These are phyloP conservation scores for bread wheat (Triticum aestivum) DNA, from an alignment of 176 grass and related monocot species.

Conservation along the genomic window IWGSC_CS_RefSeq_v2.1 NC_057804.1:494163535-494164034, in stretches of 20 bases:
- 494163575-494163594: constrained; percentile 12
- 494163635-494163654: constrained; percentile 47
- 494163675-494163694: constrained; percentile 39
- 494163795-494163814: constrained; percentile 64
- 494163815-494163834: constrained; percentile 78
- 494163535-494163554: too few relatives aligned
- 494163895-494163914: constrained; percentile 18
- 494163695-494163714: constrained; percentile 48
- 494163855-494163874: background rate
- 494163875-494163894: background rate
- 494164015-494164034: constrained; percentile 4
- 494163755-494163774: constrained; percentile 75
- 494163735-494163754: constrained; percentile 80
- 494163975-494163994: constrained; percentile 34
- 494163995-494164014: constrained; percentile 22
- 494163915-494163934: constrained; percentile 23
- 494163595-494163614: constrained; percentile 5
- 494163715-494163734: constrained; percentile 70
- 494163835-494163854: constrained; percentile 31
- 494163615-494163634: background rate
- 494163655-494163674: constrained; percentile 30
- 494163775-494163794: constrained; percentile 70
- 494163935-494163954: constrained; percentile 89
- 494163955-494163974: constrained; percentile 83
- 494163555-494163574: background rate